Evolutionary conservation across 208 protist species (phyloP).

Genomic region (Trichomonas tenax): DNA sequence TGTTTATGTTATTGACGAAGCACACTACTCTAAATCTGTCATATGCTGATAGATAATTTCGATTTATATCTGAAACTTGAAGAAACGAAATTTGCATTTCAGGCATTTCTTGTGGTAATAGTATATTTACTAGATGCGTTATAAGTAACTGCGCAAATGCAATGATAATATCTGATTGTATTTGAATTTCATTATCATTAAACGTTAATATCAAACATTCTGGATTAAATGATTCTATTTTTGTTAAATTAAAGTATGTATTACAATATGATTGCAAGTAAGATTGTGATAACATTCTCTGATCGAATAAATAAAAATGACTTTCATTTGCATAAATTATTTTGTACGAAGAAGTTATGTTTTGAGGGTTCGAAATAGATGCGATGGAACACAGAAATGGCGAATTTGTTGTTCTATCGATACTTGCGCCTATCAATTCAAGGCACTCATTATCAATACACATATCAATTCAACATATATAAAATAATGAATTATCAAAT

Average conservation of each 20-base stretch:
- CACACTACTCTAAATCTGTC: background rate
- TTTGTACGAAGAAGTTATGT: background rate
- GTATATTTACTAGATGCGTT: background rate
- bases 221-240: background rate
- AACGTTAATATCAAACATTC: background rate
- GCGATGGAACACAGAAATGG: background rate
- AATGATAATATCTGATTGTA: background rate
- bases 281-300: background rate
- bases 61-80: background rate
- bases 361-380: background rate
- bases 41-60: background rate
- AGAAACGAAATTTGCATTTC: background rate
- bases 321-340: background rate
- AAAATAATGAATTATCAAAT: too few relatives aligned
- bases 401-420: background rate
- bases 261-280: background rate
- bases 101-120: background rate
- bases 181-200: background rate
- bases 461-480: background rate
- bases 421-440: background rate
- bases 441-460: background rate
- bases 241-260: background rate
- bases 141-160: background rate
- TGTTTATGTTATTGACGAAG: background rate
- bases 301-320: background rate